Conservation (phyloP, 768 basidiomycete genomes). For the Mycena chlorophos region DNA sequence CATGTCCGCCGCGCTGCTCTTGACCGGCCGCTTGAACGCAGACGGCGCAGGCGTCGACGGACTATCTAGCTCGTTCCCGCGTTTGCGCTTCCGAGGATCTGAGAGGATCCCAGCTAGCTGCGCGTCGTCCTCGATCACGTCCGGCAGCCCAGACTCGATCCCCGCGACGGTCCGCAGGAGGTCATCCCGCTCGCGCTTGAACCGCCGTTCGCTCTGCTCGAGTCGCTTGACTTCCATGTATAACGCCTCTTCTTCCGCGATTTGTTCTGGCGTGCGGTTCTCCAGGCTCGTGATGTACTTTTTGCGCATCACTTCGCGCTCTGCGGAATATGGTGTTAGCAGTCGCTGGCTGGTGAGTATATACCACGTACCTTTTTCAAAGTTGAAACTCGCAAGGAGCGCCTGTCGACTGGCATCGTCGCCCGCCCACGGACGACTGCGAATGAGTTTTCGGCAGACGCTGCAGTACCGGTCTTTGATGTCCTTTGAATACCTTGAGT, state of each 20-base stretch:
- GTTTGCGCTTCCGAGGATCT: conserved; percentile 57
- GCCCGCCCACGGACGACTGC: conserved; percentile 81
- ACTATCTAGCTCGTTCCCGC: conserved; percentile 41
- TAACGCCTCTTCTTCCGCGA: conserved; percentile 92
- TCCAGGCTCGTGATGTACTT: conserved; percentile 86
- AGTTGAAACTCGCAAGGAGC: conserved; percentile 70
- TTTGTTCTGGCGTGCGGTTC: conserved; percentile 82
- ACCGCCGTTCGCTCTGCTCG: conserved; percentile 87
- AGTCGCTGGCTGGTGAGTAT: background rate
- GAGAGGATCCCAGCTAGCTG: conserved; percentile 44
- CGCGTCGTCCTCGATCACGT: conserved; percentile 69
- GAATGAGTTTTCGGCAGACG: conserved; percentile 84
- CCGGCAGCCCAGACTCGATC: conserved; percentile 82
- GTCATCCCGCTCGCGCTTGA: conserved; percentile 86
- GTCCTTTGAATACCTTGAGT: too few relatives aligned
- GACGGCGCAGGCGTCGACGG: conserved; percentile 51
- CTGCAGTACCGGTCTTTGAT: conserved; percentile 93
- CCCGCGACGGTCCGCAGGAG: conserved; percentile 82
- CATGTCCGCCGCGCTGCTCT: conserved; percentile 59
- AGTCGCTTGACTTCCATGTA: conserved; percentile 93
- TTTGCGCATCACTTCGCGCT: conserved; percentile 85
- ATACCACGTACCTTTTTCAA: conserved; percentile 74
- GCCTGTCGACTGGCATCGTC: conserved; percentile 72
- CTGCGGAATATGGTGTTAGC: conserved; percentile 39
- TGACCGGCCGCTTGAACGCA: conserved; percentile 42